These are phyloP conservation scores for Agaricus blazei DNA, from an alignment of 768 basidiomycete species.

Conservation along the genomic window DNA sequence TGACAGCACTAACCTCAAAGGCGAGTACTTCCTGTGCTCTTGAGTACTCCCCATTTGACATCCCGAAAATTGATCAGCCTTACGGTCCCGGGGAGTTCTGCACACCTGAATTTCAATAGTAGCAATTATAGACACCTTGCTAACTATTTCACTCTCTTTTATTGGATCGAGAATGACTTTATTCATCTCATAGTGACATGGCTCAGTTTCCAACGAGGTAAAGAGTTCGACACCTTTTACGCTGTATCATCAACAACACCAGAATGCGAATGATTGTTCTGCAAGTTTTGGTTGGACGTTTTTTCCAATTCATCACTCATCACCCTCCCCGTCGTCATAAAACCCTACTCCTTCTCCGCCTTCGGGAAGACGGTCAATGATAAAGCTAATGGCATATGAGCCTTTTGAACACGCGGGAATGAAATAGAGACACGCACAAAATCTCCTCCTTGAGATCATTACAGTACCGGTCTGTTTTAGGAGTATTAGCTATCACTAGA, in stretches of 20 bases:
- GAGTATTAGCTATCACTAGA: neutral
- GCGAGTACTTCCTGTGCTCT: slow-evolving; percentile 30
- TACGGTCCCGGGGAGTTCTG: slow-evolving; percentile 94
- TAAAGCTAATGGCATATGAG: slow-evolving; percentile 42
- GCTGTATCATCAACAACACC: neutral
- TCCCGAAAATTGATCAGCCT: slow-evolving; percentile 46
- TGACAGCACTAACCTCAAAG: slow-evolving; percentile 76
- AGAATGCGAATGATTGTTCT: too few relatives aligned
- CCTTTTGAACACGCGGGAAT: slow-evolving; percentile 7
- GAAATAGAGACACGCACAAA: slow-evolving; percentile 42
- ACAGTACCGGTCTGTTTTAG: slow-evolving; percentile 67
- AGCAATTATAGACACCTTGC: slow-evolving; percentile 4
- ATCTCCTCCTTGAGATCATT: slow-evolving; percentile 84
- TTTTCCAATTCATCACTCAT: slow-evolving; percentile 33
- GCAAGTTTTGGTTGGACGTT: too few relatives aligned
- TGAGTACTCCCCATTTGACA: neutral
- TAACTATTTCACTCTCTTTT: neutral
- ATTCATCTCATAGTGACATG: too few relatives aligned
- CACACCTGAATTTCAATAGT: slow-evolving; percentile 67
- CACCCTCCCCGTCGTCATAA: slow-evolving; percentile 80
- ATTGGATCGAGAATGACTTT: neutral
- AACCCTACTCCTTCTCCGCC: slow-evolving; percentile 67
- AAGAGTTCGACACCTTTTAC: too few relatives aligned
- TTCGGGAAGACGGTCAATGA: slow-evolving; percentile 66
- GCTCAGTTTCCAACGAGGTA: too few relatives aligned